phyloP scores from a whole-genome alignment of 1,284 basidiomycete species.

The Cutaneotrichosporon sp. region DNA sequence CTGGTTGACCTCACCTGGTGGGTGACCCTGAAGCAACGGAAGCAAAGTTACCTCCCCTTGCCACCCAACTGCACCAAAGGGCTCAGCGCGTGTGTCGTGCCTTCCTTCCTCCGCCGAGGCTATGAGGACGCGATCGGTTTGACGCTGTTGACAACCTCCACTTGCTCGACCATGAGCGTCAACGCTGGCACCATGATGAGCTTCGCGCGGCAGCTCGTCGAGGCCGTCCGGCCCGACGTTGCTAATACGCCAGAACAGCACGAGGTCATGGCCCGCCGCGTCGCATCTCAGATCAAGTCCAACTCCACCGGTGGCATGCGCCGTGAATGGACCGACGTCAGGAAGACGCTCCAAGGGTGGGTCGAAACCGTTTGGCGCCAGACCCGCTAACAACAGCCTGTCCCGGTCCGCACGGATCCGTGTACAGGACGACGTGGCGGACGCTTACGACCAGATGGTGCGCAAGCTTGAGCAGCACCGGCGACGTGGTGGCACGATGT shows the following conservation, averaged over 20 bases:
- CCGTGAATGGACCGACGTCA: constrained; percentile 32
- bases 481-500: constrained; percentile 16
- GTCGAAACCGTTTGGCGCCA: neutral
- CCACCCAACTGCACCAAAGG: too few species aligned
- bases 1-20: constrained; percentile 4
- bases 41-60: constrained; percentile 1
- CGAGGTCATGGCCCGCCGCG: constrained; percentile 8
- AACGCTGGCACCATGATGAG: constrained; percentile 5
- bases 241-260: constrained; percentile 5
- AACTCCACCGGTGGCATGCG: constrained; percentile 22
- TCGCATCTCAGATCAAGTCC: constrained; percentile 17
- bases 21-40: neutral
- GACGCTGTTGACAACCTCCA: neutral
- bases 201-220: constrained; percentile 21
- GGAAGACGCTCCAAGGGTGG: constrained; percentile 18
- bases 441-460: constrained; percentile 26
- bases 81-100: too few species aligned
- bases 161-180: constrained; percentile 3
- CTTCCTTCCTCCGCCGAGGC: too few species aligned
- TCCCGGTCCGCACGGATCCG: constrained; percentile 22
- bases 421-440: constrained; percentile 32
- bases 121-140: too few species aligned
- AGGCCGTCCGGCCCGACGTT: constrained; percentile 8
- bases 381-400: constrained; percentile 14
- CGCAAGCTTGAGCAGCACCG: constrained; percentile 18